phyloP scores from a whole-genome alignment of 2,329 filamentous ascomycete species.

The Cylindrodendrum hubeiense region DNA sequence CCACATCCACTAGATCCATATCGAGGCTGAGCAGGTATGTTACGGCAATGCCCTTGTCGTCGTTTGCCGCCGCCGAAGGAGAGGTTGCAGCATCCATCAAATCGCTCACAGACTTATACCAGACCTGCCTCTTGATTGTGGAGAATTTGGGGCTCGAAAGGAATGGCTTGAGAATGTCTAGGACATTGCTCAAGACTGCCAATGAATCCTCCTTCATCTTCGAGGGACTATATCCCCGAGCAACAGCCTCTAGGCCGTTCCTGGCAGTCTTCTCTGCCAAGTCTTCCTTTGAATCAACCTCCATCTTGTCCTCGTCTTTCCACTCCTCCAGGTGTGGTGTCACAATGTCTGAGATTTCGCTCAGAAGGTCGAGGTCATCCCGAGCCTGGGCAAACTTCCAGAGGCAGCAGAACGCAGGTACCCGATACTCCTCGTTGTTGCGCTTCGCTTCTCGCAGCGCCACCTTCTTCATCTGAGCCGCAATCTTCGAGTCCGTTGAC shows the following conservation, averaged over 20 bases:
- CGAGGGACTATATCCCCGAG: slow-evolving; percentile 61
- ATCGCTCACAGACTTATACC: slow-evolving; percentile 64
- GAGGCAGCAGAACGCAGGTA: slow-evolving; percentile 78
- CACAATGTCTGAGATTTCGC: slow-evolving; percentile 75
- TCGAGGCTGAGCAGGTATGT: slow-evolving; percentile 62
- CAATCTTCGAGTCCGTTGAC: slow-evolving; percentile 63
- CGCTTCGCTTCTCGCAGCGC: slow-evolving; percentile 89
- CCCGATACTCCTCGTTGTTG: slow-evolving; percentile 87
- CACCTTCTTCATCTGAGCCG: slow-evolving; percentile 82
- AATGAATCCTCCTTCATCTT: slow-evolving; percentile 53
- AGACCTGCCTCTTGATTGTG: slow-evolving; percentile 61
- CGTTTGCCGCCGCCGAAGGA: slow-evolving; percentile 31
- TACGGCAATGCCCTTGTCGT: slow-evolving; percentile 40
- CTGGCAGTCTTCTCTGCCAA: slow-evolving; percentile 58
- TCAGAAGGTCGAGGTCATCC: slow-evolving; percentile 77
- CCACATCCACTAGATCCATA: slow-evolving; percentile 57
- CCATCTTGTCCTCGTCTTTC: slow-evolving; percentile 74
- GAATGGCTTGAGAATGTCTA: slow-evolving; percentile 55
- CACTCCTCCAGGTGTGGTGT: slow-evolving; percentile 71
- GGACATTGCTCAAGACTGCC: slow-evolving; percentile 55
- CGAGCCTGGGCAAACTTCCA: slow-evolving; percentile 79
- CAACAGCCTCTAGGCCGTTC: slow-evolving; percentile 64
- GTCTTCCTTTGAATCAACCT: slow-evolving; percentile 70
- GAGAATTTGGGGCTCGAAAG: slow-evolving; percentile 54
- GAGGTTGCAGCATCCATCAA: slow-evolving; percentile 58